These are phyloP conservation scores for Phytopythium helicoides DNA, from an alignment of 352 stramenopile species.

Conservation along the genomic window DNA sequence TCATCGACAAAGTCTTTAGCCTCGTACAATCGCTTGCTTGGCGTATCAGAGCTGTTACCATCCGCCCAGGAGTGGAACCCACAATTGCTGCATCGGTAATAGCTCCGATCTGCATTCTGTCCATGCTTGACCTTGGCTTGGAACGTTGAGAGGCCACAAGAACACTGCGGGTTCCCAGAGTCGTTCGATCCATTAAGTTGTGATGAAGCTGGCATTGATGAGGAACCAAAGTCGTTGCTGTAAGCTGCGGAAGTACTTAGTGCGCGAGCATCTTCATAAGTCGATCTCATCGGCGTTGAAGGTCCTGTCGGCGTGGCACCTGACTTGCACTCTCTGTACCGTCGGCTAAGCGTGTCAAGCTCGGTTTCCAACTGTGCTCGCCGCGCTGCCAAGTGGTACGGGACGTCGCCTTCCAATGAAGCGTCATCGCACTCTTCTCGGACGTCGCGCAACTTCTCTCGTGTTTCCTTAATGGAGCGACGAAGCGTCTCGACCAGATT, in stretches of 20 bases:
- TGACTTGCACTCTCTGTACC: constrained; percentile 59
- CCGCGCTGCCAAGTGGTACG: constrained; percentile 37
- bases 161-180: constrained; percentile 34
- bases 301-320: constrained; percentile 12
- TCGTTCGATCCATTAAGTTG: constrained; percentile 8
- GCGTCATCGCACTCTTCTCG: constrained; percentile 83
- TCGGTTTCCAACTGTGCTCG: constrained; percentile 54
- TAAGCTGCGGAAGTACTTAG: constrained; percentile 4
- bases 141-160: constrained; percentile 59
- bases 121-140: constrained; percentile 66
- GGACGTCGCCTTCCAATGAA: constrained; percentile 74
- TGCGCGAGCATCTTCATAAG: constrained; percentile 5
- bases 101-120: constrained; percentile 55
- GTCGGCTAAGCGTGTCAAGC: constrained; percentile 53
- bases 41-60: constrained; percentile 14
- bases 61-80: constrained; percentile 78
- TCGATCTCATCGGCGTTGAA: constrained; percentile 5
- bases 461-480: constrained; percentile 57
- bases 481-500: constrained; percentile 27
- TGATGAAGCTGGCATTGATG: constrained; percentile 1
- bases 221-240: constrained; percentile 6
- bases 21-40: constrained; percentile 7
- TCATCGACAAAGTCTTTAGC: constrained; percentile 12
- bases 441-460: constrained; percentile 58
- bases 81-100: constrained; percentile 71